Conservation (phyloP, 345 rosid genomes). For the Psidium friedrichsthalianum region DNA sequence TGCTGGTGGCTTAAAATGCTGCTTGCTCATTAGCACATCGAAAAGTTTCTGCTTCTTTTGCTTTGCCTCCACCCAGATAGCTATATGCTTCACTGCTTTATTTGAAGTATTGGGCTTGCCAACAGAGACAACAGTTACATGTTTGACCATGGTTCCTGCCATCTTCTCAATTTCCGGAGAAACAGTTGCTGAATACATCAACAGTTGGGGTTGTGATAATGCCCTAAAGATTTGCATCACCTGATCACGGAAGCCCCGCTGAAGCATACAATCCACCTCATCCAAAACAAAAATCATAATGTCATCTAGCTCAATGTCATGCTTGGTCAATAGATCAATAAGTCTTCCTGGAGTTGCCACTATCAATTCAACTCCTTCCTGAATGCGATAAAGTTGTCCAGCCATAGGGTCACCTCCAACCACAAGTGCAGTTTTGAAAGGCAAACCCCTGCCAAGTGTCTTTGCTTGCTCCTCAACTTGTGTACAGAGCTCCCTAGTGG, state of each 20-base stretch:
- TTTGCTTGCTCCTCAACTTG: slow-evolving; percentile 94
- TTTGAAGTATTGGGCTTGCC: slow-evolving; percentile 58
- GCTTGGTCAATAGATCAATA: slow-evolving; percentile 67
- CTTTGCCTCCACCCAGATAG: slow-evolving; percentile 89
- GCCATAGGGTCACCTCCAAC: slow-evolving; percentile 88
- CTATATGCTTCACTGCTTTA: slow-evolving; percentile 68
- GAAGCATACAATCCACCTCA: slow-evolving; percentile 94
- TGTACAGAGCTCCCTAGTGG: slow-evolving; percentile 83
- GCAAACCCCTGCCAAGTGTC: slow-evolving; percentile 81
- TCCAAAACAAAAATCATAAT: slow-evolving; percentile 53
- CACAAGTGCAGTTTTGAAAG: slow-evolving; percentile 85
- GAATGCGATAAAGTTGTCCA: slow-evolving; percentile 64
- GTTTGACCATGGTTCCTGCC: slow-evolving; percentile 40
- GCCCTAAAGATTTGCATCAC: slow-evolving; percentile 82
- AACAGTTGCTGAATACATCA: slow-evolving; percentile 80
- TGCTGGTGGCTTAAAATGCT: slow-evolving; percentile 70
- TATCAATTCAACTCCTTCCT: slow-evolving; percentile 76
- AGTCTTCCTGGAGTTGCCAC: slow-evolving; percentile 90
- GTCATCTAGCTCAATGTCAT: slow-evolving; percentile 40
- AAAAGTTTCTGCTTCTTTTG: slow-evolving; percentile 93
- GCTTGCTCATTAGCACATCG: slow-evolving; percentile 61
- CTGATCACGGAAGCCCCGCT: slow-evolving; percentile 79
- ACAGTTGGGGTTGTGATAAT: slow-evolving; percentile 63
- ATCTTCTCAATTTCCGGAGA: slow-evolving; percentile 62
- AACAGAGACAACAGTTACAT: slow-evolving; percentile 31